These are phyloP conservation scores for Begonia fuchsioides DNA, from an alignment of 306 rosid genomes.

Conservation along the genomic window DNA sequence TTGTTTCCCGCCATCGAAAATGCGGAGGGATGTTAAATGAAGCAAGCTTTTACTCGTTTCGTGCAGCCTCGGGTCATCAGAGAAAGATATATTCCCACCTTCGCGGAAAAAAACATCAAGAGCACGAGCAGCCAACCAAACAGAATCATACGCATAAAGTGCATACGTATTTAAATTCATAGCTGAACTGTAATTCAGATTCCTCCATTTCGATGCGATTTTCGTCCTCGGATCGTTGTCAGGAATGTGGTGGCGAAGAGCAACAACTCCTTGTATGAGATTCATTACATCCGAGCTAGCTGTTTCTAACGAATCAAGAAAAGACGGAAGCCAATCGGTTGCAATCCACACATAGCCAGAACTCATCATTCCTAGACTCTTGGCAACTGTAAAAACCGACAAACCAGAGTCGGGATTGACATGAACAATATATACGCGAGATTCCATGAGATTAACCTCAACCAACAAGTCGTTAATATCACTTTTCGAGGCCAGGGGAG, in stretches of 20 bases:
- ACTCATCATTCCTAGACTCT: constrained; percentile 43
- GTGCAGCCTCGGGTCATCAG: constrained; percentile 49
- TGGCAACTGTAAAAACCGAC: constrained; percentile 39
- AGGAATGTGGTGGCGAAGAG: constrained; percentile 66
- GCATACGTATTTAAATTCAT: constrained; percentile 60
- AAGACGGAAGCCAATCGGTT: constrained; percentile 85
- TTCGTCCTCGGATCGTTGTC: constrained; percentile 37
- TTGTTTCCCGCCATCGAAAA: constrained; percentile 46
- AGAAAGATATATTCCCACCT: constrained; percentile 62
- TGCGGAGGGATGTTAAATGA: constrained; percentile 44
- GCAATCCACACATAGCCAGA: constrained; percentile 76
- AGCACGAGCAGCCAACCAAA: constrained; percentile 80
- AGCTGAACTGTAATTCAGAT: constrained; percentile 12
- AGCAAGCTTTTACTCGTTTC: constrained; percentile 43
- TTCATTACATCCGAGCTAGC: constrained; percentile 29
- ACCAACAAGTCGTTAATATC: constrained; percentile 33
- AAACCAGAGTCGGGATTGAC: constrained; percentile 88
- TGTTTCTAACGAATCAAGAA: constrained; percentile 36
- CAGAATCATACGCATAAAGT: constrained; percentile 73
- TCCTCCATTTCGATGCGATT: constrained; percentile 19
- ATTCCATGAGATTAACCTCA: constrained; percentile 70
- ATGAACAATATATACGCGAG: constrained; percentile 77
- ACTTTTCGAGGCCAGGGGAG: constrained; percentile 28
- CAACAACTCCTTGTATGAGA: constrained; percentile 62
- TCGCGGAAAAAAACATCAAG: constrained; percentile 39